A percentile compares a stretch with the other conserved stretches of the same genome.
Evolutionary conservation across 495 filamentous ascomycete genomes (phyloP).

Genomic region (Penicillium argentinense): DNA sequence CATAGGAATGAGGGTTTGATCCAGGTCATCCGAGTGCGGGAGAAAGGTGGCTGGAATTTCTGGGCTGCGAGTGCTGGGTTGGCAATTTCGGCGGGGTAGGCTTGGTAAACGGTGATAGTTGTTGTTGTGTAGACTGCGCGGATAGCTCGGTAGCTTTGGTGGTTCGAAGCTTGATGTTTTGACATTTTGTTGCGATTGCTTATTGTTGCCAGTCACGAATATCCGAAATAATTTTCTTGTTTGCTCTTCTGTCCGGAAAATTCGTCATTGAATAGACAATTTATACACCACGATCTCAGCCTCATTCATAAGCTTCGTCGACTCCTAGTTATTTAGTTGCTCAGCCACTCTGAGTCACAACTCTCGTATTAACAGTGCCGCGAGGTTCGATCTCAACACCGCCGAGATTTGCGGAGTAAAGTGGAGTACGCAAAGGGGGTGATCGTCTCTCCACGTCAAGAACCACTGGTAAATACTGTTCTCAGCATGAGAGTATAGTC

Average conservation of each 20-base stretch:
- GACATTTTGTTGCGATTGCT: background rate
- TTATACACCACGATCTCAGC: too few species aligned
- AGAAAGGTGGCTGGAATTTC: slow-evolving; percentile 51
- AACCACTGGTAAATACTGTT: too few species aligned
- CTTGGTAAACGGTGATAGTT: slow-evolving; percentile 65
- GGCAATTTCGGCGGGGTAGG: slow-evolving; percentile 56
- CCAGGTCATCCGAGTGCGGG: slow-evolving; percentile 62
- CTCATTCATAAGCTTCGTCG: too few species aligned
- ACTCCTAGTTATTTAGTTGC: background rate
- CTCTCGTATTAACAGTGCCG: background rate
- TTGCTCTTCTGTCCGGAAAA: too few species aligned
- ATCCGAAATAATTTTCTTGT: too few species aligned
- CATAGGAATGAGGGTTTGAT: slow-evolving; percentile 65
- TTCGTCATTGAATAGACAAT: too few species aligned
- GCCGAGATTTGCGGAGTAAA: too few species aligned
- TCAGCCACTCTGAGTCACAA: slow-evolving; percentile 5
- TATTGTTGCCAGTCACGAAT: too few species aligned
- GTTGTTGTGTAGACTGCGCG: slow-evolving; percentile 46
- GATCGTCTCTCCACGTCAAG: too few species aligned
- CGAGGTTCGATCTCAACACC: background rate
- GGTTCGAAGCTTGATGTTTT: background rate
- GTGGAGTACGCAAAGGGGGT: too few species aligned
- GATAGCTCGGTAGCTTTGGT: slow-evolving; percentile 46
- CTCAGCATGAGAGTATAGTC: too few species aligned
- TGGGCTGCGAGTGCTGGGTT: slow-evolving; percentile 50